Evolutionary conservation across 768 basidiomycete species (phyloP).

Genomic region (Boletus rubroflammeus): DNA sequence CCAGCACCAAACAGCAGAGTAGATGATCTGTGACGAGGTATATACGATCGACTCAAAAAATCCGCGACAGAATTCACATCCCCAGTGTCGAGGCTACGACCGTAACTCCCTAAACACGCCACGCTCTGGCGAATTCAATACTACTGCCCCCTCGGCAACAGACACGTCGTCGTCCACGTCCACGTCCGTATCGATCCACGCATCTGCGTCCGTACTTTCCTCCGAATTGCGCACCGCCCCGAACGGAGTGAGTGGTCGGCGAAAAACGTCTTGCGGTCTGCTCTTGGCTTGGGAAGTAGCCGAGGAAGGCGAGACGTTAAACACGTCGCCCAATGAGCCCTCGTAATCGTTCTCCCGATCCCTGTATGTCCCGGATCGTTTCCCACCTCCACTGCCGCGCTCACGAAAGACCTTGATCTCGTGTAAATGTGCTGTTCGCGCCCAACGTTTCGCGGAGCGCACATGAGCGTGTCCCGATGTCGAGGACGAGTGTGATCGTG

Average conservation of each 20-base stretch:
- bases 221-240: slow-evolving; percentile 1
- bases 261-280: not conserved
- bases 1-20: not conserved
- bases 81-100: not conserved
- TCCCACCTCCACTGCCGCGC: slow-evolving; percentile 9
- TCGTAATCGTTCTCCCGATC: slow-evolving; percentile 11
- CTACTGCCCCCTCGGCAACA: slow-evolving; percentile 12
- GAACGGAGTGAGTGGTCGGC: slow-evolving; percentile 11
- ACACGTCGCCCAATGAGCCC: slow-evolving; percentile 15
- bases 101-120: slow-evolving; percentile 12
- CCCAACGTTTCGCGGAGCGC: slow-evolving; percentile 52
- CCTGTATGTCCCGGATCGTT: not conserved
- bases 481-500: slow-evolving; percentile 23
- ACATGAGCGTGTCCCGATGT: slow-evolving; percentile 9
- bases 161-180: slow-evolving; percentile 29
- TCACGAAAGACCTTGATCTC: slow-evolving; percentile 41
- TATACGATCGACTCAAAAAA: not conserved
- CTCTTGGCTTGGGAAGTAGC: not conserved
- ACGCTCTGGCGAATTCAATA: slow-evolving; percentile 2
- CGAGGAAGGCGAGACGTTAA: not conserved
- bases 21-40: not conserved
- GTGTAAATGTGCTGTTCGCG: slow-evolving; percentile 65
- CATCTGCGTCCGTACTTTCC: slow-evolving; percentile 24
- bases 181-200: slow-evolving; percentile 41
- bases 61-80: not conserved